A percentile compares a stretch with the other conserved stretches of the same genome.
Conservation (phyloP, 352 stramenopile species). For the Phytopythium litorale region DNA sequence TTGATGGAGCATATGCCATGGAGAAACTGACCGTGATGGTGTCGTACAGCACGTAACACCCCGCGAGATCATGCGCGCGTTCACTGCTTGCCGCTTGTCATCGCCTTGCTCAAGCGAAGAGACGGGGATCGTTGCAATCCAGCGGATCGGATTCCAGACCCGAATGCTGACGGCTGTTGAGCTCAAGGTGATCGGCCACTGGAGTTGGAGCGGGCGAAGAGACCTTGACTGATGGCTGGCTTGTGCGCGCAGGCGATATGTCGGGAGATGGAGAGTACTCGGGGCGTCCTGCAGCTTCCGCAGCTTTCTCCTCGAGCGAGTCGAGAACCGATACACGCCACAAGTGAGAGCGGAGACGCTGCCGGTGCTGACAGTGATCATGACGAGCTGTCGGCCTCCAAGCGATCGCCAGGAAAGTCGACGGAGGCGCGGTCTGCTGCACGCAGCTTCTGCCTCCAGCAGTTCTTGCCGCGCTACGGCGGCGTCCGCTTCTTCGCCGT, state of each 20-base stretch:
- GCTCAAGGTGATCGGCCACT: slow-evolving; percentile 24
- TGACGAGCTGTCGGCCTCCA: not conserved
- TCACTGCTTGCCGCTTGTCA: slow-evolving; percentile 9
- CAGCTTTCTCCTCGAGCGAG: not conserved
- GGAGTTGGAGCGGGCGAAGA: not conserved
- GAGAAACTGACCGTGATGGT: not conserved
- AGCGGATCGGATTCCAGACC: slow-evolving; percentile 29
- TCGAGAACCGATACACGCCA: not conserved
- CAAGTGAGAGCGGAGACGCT: not conserved
- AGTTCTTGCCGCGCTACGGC: slow-evolving; percentile 22
- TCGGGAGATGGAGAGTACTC: slow-evolving; percentile 30
- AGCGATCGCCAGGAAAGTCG: not conserved
- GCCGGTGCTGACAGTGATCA: not conserved
- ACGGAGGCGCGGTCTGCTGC: not conserved
- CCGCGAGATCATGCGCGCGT: slow-evolving; percentile 31
- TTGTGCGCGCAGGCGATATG: slow-evolving; percentile 24
- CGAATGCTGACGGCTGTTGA: slow-evolving; percentile 18
- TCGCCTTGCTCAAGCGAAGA: not conserved
- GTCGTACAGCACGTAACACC: slow-evolving; percentile 35
- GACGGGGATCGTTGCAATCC: slow-evolving; percentile 22
- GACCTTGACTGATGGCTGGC: not conserved
- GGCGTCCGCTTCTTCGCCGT: slow-evolving; percentile 35
- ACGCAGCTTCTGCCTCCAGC: slow-evolving; percentile 41
- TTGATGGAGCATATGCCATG: not conserved
- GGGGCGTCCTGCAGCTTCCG: slow-evolving; percentile 2